Evolutionary conservation across 768 basidiomycete genomes (phyloP).

Genomic region (Nidula microcarpa): DNA sequence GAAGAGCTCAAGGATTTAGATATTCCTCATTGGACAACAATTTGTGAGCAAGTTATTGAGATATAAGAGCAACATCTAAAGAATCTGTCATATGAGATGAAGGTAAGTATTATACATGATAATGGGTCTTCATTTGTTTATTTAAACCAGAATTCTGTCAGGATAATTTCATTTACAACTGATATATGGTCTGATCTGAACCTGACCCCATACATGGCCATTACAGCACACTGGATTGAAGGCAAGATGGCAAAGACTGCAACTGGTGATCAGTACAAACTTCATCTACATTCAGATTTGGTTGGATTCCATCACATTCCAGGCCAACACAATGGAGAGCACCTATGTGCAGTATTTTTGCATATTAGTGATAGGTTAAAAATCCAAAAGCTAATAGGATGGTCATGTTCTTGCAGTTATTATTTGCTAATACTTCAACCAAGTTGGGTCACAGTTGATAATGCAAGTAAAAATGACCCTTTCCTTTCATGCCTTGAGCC

Average conservation of each 20-base stretch:
- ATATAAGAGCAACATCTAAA: neutral
- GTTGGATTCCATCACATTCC: slow-evolving; percentile 6
- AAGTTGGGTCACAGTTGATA: slow-evolving; percentile 14
- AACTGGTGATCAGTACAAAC: neutral
- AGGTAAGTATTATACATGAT: neutral
- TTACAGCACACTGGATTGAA: slow-evolving; percentile 3
- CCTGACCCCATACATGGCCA: slow-evolving; percentile 1
- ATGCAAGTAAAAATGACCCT: slow-evolving; percentile 13
- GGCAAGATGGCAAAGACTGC: neutral
- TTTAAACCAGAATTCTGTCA: neutral
- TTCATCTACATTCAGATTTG: slow-evolving; percentile 4
- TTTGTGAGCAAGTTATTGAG: neutral
- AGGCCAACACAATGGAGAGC: slow-evolving; percentile 9
- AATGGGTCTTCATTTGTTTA: neutral
- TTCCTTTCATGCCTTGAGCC: slow-evolving; percentile 7
- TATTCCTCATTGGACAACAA: neutral
- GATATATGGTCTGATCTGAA: slow-evolving; percentile 2
- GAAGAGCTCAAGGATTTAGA: neutral
- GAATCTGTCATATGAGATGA: neutral
- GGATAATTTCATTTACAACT: slow-evolving; percentile 1
- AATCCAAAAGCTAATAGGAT: too few species aligned
- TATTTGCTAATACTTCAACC: slow-evolving; percentile 4
- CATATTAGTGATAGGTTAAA: neutral
- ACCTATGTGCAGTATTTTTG: slow-evolving; percentile 4
- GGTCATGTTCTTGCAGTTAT: too few species aligned